Base-by-base conservation (phyloP, 2,329 filamentous ascomycete genomes). In the Pseudogymnoascus sp. region DNA sequence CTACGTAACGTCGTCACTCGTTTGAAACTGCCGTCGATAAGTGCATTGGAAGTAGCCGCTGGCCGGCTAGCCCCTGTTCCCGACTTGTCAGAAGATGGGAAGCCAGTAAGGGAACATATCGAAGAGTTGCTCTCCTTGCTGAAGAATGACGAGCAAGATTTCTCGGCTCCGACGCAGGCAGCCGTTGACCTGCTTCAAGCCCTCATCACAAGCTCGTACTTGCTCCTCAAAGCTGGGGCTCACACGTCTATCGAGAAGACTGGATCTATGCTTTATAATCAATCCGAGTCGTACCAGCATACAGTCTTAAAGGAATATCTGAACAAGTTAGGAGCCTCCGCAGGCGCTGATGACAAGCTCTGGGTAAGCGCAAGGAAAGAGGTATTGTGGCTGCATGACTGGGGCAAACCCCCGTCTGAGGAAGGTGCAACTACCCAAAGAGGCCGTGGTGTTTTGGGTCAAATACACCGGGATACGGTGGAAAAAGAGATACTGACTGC, bases 401-500 rank as follows among this genome's bases (percentile, higher is more conserved):
- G 89, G 89, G 86, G 86, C 35, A 79, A 80, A 24, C 78, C 82
- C 64, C 75, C 81, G 62, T 70, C 67, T 59, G 64, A 66, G 16
- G 74, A 76, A 59, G 75, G 75, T 35, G 68, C 72, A 2, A 67
- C 68, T n/a, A 61, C 66, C 19, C 71, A 70, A 19, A 76, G 76
- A 38, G 83, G 86, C 21, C 76, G 84, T 8, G 73, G 73, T 61
- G 68, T 74, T 37, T 81, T 87, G 64, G 84, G 87, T 1, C 81
- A 80, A 66, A 76, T 95, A 3, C 75, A 81, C 13, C 79, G 76
- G 62, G 81, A 84, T 5, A 82, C 81, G 8, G 77, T 93, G 14
- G 90, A 95, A 72, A 80, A 80, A 1, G 88, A 92, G 71, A 81
- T 93, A 59, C 75, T 95, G 31, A 90, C 87, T 70, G 80, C 82